Base-by-base conservation (phyloP, 2,329 filamentous ascomycete species). In the Colletotrichum truncatum region DNA sequence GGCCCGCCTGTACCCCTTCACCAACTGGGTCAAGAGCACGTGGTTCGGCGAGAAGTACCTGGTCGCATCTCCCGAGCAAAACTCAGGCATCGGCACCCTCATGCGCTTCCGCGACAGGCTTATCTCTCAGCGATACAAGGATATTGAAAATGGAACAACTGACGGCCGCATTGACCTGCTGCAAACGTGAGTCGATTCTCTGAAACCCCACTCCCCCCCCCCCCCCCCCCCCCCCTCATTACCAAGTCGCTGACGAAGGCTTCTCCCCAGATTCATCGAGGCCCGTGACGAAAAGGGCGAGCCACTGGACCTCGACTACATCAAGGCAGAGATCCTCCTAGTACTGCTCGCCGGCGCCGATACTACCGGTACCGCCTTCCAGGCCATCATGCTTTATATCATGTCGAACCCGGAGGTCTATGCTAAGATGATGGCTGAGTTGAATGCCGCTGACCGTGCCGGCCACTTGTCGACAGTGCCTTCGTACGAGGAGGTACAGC, bases 61-160 rank as follows among this genome's bases (percentile, higher is more conserved):
- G 3, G 82, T 87, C 9, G 83, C 85, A 8, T 82, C 74, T 32
- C 84, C 85, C 0, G 80, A 85, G 48, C 81, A 88, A 32, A 74
- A 85, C 38, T 82, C 79, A 11, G 86, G 85, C 1, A 85, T 88
- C 34, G 85, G 85, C 1, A 82, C 80, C 1, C 70, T 88, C 59
- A 88, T 88, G 84, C 78, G 83, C 8, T 88, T 87, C 73, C 82
- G 85, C 3, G 86, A 89, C 68, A 78, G 79, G 25, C 77, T 88
- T 2, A 81, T 88, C 59, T 70, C 74, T 21, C 74, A 86, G 66
- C 79, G 86, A 1, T 73, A 81, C 23, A 72, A 78, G 25, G 83
- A 86, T 55, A 77, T 87, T 18, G 76, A 82, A 52, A 72, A 75
- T 4, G 84, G 81, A 1, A 83, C 81, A 8, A 75, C 78, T 0